phyloP scores from a whole-genome alignment of 257 asterid genomes.

The Gentiana macrophylla region DNA sequence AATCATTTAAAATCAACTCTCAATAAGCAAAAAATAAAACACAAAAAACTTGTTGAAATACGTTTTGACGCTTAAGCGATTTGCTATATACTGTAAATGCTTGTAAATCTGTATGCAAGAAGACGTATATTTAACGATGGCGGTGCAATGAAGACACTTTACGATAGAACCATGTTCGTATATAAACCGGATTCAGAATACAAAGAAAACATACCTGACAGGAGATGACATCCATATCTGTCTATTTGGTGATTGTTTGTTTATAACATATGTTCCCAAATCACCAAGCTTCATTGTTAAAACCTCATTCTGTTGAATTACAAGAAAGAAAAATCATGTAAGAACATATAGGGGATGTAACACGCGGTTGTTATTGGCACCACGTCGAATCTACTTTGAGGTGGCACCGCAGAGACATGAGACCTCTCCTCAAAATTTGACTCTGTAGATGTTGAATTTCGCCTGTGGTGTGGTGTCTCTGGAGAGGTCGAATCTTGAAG shows the following conservation, averaged over 20 bases:
- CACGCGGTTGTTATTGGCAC: neutral
- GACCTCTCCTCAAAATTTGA: no score
- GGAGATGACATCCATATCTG: conserved; percentile 99
- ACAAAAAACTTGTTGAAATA: neutral
- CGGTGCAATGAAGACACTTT: no score
- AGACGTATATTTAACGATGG: no score
- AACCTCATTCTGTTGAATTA: conserved; percentile 67
- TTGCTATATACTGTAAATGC: neutral
- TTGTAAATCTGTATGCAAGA: no score
- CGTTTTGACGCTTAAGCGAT: neutral
- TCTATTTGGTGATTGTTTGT: conserved; percentile 90
- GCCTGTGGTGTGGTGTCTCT: no score
- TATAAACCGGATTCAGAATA: no score
- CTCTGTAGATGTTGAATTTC: no score
- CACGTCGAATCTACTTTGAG: no score
- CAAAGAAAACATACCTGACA: conserved; percentile 42
- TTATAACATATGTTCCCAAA: conserved; percentile 83
- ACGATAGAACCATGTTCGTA: no score
- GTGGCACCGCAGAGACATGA: no score
- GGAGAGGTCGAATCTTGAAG: no score
- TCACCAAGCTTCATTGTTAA: conserved; percentile 78
- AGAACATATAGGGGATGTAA: conserved; percentile 4
- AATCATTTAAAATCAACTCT: conserved; percentile 3
- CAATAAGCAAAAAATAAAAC: neutral
- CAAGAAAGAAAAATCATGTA: neutral